These are phyloP conservation scores for Cercophora sp. DNA, from an alignment of 495 filamentous ascomycete species.

Conservation along the genomic window DNA sequence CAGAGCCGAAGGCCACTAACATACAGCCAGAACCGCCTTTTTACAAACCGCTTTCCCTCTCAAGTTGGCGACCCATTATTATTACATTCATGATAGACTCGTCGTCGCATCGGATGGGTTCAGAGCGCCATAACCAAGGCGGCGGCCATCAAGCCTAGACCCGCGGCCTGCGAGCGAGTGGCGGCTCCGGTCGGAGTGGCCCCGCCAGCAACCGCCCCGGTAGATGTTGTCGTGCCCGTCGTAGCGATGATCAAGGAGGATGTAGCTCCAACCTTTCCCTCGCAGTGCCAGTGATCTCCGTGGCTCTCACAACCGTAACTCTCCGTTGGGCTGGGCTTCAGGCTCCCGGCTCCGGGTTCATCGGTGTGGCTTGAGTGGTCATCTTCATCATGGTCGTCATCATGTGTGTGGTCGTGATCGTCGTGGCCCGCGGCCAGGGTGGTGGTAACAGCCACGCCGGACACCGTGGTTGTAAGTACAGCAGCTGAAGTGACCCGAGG, in stretches of 20 bases:
- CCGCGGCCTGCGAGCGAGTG: too few relatives aligned
- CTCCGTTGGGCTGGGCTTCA: slow-evolving; percentile 33
- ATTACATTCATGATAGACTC: too few relatives aligned
- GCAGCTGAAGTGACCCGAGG: slow-evolving; percentile 21
- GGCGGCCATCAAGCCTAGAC: too few relatives aligned
- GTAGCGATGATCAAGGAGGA: too few relatives aligned
- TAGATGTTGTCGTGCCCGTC: slow-evolving; percentile 14
- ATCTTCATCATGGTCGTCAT: slow-evolving; percentile 16
- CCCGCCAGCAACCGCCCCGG: neutral
- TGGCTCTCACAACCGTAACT: slow-evolving; percentile 34
- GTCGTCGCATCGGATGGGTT: too few relatives aligned
- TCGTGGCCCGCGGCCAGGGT: slow-evolving; percentile 4
- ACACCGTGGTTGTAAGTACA: slow-evolving; percentile 13
- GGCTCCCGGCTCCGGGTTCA: slow-evolving; percentile 13
- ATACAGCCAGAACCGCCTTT: too few relatives aligned
- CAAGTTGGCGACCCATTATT: too few relatives aligned
- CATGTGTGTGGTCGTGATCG: slow-evolving; percentile 16
- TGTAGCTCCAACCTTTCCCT: slow-evolving; percentile 22
- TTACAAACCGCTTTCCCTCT: too few relatives aligned
- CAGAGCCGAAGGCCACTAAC: too few relatives aligned
- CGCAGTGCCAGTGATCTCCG: slow-evolving; percentile 41
- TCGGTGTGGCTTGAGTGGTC: neutral
- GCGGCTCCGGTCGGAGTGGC: neutral
- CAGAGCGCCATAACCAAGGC: too few relatives aligned
- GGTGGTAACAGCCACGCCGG: neutral